Evolutionary conservation across 352 stramenopile species (phyloP).

Genomic region (Halophytophthora batemanensis): DNA sequence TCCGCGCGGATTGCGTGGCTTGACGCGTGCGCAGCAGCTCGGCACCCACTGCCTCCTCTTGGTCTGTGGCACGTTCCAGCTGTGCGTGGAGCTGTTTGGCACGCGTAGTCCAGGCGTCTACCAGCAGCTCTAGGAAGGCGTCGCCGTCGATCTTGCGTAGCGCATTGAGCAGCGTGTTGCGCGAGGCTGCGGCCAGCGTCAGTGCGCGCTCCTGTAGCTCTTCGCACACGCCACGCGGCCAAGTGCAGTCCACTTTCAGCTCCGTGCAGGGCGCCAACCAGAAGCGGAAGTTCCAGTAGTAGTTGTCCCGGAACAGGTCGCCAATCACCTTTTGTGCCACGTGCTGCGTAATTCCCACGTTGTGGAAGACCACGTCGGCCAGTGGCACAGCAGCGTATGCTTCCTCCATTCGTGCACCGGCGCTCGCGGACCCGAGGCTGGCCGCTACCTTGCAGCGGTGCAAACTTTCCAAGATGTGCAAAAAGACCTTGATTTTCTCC

Average conservation of each 20-base stretch:
- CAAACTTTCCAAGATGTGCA: slow-evolving; percentile 61
- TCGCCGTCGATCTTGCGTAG: slow-evolving; percentile 77
- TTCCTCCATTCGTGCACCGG: slow-evolving; percentile 27
- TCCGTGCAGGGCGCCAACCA: slow-evolving; percentile 60
- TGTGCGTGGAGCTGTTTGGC: slow-evolving; percentile 39
- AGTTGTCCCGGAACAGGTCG: slow-evolving; percentile 73
- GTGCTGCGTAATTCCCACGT: slow-evolving; percentile 55
- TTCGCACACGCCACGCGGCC: slow-evolving; percentile 39
- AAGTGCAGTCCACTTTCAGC: slow-evolving; percentile 47
- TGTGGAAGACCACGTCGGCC: slow-evolving; percentile 66
- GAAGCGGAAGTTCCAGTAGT: slow-evolving; percentile 81
- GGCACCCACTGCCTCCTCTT: slow-evolving; percentile 33
- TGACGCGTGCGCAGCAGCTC: slow-evolving; percentile 30
- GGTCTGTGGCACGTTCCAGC: slow-evolving; percentile 60
- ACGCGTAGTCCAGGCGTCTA: slow-evolving; percentile 62
- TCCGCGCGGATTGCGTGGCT: slow-evolving; percentile 35
- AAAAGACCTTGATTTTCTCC: slow-evolving; percentile 65
- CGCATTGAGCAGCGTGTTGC: slow-evolving; percentile 50
- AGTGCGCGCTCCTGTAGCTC: slow-evolving; percentile 65
- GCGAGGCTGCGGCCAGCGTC: slow-evolving; percentile 36
- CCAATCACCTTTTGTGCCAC: slow-evolving; percentile 51
- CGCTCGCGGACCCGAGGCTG: slow-evolving; percentile 14
- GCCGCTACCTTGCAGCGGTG: slow-evolving; percentile 48
- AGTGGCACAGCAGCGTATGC: slow-evolving; percentile 18
- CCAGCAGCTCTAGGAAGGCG: slow-evolving; percentile 60